phyloP scores from a whole-genome alignment of 148 eudicot species.

The Fagopyrum esculentum region DNA sequence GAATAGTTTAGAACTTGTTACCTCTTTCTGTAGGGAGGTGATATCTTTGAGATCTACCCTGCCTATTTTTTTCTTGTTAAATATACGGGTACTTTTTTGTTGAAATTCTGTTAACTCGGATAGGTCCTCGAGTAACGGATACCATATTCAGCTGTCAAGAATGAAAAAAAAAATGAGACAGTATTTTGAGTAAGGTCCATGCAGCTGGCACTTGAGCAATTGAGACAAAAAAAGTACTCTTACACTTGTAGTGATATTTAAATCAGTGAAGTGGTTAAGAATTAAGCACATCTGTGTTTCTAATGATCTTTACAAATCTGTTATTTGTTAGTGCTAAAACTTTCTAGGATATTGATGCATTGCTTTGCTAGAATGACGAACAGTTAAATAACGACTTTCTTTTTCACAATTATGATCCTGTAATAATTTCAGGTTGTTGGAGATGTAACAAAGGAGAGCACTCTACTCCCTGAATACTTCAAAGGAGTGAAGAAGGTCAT shows the following conservation, averaged over 20 bases:
- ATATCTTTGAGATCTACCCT: background rate
- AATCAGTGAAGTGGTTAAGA: background rate
- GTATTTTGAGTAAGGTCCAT: background rate
- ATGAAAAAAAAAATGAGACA: background rate
- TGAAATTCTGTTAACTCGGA: background rate
- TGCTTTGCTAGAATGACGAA: background rate
- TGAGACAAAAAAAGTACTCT: background rate
- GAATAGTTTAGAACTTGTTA: background rate
- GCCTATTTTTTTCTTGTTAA: background rate
- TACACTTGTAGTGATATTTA: background rate
- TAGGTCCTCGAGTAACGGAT: background rate
- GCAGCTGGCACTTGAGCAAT: background rate
- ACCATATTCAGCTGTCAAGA: background rate
- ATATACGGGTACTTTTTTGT: background rate
- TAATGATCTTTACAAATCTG: background rate
- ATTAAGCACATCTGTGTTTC: background rate
- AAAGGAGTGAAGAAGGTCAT: constrained; percentile 84
- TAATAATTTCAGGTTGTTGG: constrained; percentile 56
- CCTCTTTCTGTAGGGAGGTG: background rate
- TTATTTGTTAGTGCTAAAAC: background rate
- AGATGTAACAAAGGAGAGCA: constrained; percentile 82
- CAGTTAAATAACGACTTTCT: background rate
- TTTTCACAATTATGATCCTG: background rate
- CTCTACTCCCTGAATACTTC: constrained; percentile 69
- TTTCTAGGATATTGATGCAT: background rate